Evolutionary conservation across 192 early-diverging fungal species (phyloP), one percentile per base, ranked within the genome.

Genomic region (Coemansia sp.): DNA sequence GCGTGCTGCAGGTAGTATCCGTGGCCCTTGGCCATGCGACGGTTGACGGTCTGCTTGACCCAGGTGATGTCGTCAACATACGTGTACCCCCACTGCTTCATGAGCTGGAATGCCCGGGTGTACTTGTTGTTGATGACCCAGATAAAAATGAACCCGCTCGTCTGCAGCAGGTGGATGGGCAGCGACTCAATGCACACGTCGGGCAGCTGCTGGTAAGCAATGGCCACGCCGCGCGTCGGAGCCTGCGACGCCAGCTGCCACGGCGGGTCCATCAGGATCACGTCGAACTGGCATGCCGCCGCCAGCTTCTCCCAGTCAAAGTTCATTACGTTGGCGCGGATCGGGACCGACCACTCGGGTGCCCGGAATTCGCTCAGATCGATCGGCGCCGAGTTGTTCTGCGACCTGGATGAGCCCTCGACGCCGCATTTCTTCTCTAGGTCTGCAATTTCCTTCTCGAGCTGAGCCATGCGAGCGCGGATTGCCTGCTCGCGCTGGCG

Each of bases 91-190:
- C 94, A 97, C 69, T 88, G 86, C 69, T 88, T 85, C 91, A 97
- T 90, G 42, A 95, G 70, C 59, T 90, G 92, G 69, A 97, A 94
- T 1, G 92, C 92, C 63, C 87, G 90, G 47, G 89, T 88, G 78
- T 94, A 97, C 81, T 95, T 97, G 83, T 92, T 93, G 79, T 97
- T 97, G 64, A 97, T 95, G 34, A 97, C 94, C 94, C 94, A 97
- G 47, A 97, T 94, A 60, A 97, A 97, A 5, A 95, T 84, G 57
- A 95, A 95, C 17, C 94, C 94, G 60, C 87, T 89, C 14, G 78
- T 83, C 56, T 91, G 89, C 27, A 97, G 84, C 61, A 87, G 81
- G 6, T 81, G 82, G 40, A 97, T 90, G 14, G 94, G 94, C 8
- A 97, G 70, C 21, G 87, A 85, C 51, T 94, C 92, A 55, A 97